Conservation (phyloP, 2,329 filamentous ascomycete species). For the Aspergillus sp. region DNA sequence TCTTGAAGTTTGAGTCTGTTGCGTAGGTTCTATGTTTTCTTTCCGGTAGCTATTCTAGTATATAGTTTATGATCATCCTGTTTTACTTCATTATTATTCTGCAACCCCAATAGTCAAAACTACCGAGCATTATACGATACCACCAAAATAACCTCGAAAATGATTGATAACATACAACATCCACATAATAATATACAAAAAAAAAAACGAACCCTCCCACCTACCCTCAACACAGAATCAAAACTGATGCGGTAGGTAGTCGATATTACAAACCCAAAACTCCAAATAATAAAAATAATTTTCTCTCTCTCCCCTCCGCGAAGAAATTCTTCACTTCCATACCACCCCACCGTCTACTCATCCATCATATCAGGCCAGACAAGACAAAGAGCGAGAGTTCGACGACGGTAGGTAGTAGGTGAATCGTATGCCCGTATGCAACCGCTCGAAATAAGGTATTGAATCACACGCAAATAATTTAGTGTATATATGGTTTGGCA, state of each 20-base stretch:
- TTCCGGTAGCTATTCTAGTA: too few species aligned
- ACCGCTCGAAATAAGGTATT: background rate
- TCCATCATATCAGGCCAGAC: too few species aligned
- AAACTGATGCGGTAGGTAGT: background rate
- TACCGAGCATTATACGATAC: background rate
- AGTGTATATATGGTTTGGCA: background rate
- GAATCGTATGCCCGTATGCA: background rate
- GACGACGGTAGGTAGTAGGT: background rate
- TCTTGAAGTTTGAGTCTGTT: slow-evolving; percentile 55
- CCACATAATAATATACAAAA: background rate
- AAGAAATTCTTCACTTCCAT: too few species aligned
- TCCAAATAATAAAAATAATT: slow-evolving; percentile 5
- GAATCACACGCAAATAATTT: slow-evolving; percentile 1
- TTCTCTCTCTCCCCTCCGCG: background rate
- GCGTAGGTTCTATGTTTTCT: slow-evolving; percentile 3
- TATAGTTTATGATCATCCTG: background rate
- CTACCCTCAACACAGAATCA: background rate
- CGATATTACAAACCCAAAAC: slow-evolving; percentile 10
- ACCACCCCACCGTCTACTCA: too few species aligned
- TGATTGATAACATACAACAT: background rate
- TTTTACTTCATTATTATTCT: background rate
- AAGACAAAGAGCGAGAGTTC: too few species aligned
- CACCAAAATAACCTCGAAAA: background rate
- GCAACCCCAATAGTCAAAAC: background rate
- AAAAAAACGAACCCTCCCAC: background rate